phyloP scores from a whole-genome alignment of 2,329 filamentous ascomycete species.

The Xylaria sp. region DNA sequence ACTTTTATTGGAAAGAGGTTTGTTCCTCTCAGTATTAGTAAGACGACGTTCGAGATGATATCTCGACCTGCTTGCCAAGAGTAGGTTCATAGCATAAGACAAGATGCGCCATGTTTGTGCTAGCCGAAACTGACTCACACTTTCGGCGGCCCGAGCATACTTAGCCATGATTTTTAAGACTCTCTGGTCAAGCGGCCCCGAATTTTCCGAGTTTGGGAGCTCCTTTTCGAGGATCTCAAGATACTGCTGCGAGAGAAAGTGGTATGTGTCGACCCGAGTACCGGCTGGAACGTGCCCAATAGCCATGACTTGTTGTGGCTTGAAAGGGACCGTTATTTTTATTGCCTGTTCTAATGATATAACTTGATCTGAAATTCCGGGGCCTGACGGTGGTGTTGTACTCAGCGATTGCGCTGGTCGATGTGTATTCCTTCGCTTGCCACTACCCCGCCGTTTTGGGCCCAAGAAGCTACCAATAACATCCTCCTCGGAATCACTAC shows the following conservation, averaged over 20 bases:
- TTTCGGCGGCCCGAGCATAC: conserved; percentile 68
- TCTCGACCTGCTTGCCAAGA: conserved; percentile 65
- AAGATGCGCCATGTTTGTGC: conserved; percentile 74
- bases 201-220: conserved; percentile 56
- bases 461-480: conserved; percentile 70
- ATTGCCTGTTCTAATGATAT: conserved; percentile 69
- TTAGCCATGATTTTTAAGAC: conserved; percentile 64
- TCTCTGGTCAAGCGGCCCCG: conserved; percentile 58
- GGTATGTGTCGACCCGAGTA: conserved; percentile 63
- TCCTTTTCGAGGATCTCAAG: conserved; percentile 63
- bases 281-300: conserved; percentile 67
- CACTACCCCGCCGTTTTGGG: conserved; percentile 54
- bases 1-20: conserved; percentile 27
- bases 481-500: conserved; percentile 74
- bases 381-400: conserved; percentile 65
- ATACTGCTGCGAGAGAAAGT: conserved; percentile 67
- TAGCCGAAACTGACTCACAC: conserved; percentile 66
- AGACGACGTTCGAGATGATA: conserved; percentile 66
- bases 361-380: conserved; percentile 55
- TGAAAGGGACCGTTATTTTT: conserved; percentile 67
- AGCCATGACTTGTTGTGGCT: conserved; percentile 71
- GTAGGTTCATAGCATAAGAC: conserved; percentile 64
- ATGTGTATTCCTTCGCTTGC: conserved; percentile 57
- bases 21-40: conserved; percentile 46
- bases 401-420: conserved; percentile 60